These are phyloP conservation scores for Cystobasidiaceae sp. DNA, from an alignment of 1,284 basidiomycete genomes.

Conservation along the genomic window DNA sequence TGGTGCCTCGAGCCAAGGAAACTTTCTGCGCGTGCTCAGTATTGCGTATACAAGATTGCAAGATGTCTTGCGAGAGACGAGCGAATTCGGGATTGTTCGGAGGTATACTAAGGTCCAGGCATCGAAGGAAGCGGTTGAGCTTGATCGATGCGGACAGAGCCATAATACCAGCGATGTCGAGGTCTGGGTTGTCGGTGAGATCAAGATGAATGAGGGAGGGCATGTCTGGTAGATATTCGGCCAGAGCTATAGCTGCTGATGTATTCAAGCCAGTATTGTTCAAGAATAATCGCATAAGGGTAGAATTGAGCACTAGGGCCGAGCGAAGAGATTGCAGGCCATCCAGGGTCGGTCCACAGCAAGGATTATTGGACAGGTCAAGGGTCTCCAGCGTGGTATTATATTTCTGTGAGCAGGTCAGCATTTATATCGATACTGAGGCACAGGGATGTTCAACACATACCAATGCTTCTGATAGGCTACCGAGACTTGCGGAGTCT, in stretches of 20 bases:
- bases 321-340: slow-evolving; percentile 84
- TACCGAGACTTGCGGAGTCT: slow-evolving; percentile 71
- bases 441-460: slow-evolving; percentile 42
- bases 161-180: slow-evolving; percentile 87
- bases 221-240: slow-evolving; percentile 91
- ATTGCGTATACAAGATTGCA: slow-evolving; percentile 71
- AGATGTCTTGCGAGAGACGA: slow-evolving; percentile 50
- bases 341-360: slow-evolving; percentile 76
- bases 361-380: slow-evolving; percentile 88
- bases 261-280: slow-evolving; percentile 75
- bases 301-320: slow-evolving; percentile 86
- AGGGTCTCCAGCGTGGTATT: slow-evolving; percentile 90
- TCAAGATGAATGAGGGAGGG: slow-evolving; percentile 75
- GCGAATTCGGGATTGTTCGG: slow-evolving; percentile 83
- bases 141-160: slow-evolving; percentile 80
- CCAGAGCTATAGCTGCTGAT: slow-evolving; percentile 84
- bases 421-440: background rate
- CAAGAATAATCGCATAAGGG: slow-evolving; percentile 86
- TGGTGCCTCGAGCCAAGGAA: slow-evolving; percentile 33
- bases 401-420: slow-evolving; percentile 64
- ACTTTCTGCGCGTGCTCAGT: slow-evolving; percentile 59
- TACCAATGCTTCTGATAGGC: slow-evolving; percentile 82
- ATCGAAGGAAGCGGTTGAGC: slow-evolving; percentile 75
- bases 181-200: slow-evolving; percentile 46
- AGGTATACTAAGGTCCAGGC: slow-evolving; percentile 87